Base-by-base conservation (phyloP, 106 monocot genomes). In the Dioscorea zingiberensis region DNA sequence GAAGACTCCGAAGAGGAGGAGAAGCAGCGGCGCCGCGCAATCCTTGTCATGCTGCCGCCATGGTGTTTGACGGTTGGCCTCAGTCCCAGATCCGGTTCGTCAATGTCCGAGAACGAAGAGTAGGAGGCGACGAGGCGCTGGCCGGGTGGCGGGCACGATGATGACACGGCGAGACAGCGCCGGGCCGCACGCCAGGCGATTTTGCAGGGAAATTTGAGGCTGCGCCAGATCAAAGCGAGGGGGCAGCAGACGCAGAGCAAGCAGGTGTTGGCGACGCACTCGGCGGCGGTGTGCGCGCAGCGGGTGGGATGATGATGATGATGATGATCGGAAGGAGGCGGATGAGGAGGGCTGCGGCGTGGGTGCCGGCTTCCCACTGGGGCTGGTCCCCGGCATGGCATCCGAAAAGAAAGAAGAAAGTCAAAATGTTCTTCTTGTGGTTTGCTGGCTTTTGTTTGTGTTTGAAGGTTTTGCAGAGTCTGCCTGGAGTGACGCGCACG, bases 241-340 rank as follows among this genome's bases (percentile, higher is more conserved):
- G 22, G 32, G 66, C 47, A 66, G 28, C 66, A 53, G 28, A 54
- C 66, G 49, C 69, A 58, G 46, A 64, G 44, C 6, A 45, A 21
- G 64, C 64, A 64, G 23, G 21, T 17, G 24, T 19, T 24, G 22
- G 47, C 45, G 22, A 46, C 64, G 64, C 64, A 64, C 64, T 64
- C 64, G 22, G 24, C 47, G 11, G 47, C 47, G 2, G 21, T 22
- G 11, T 64, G 8, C 23, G 21, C n/a, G 5, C 64, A 64, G 22
- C 47, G 44, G 17, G 38, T 0, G 16, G 29, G 14, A n/a, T 21
- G 60, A 0, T 30, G 18, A 4, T 3, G 15, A 51, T 13, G 51
- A 15, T 4, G 51, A 47, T 51, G 19, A 18, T 51, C 30, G 38
- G 2, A 21, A 8, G 45, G 47, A 6, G 18, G 64, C 1, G 13